Percentiles rank a stretch among this genome's conserved stretches.
Evolutionary conservation across 768 basidiomycete genomes (phyloP).

Genomic region (Cystobasidiopsis lactophilus): DNA sequence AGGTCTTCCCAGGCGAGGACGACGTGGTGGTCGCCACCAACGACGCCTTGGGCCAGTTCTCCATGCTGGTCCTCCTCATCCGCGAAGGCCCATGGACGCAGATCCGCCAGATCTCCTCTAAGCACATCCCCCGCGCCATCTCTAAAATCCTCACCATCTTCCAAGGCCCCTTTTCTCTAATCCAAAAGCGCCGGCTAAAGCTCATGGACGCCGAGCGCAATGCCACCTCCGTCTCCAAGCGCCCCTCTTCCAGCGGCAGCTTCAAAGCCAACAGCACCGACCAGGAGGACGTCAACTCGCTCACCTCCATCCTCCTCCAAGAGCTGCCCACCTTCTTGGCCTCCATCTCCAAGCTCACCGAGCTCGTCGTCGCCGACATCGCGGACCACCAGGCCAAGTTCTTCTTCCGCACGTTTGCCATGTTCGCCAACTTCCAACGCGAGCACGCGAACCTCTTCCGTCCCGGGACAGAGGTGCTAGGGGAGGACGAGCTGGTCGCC

Average conservation of each 20-base stretch:
- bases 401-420: no score
- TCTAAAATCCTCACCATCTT: neutral
- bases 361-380: neutral
- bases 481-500: no score
- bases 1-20: no score
- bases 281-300: neutral
- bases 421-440: no score
- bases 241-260: constrained; percentile 4
- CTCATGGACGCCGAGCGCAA: constrained; percentile 10
- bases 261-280: constrained; percentile 1
- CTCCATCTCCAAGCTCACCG: neutral
- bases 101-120: no score
- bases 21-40: no score
- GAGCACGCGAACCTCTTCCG: no score
- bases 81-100: no score
- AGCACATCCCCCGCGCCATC: no score
- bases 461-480: no score
- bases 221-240: constrained; percentile 1
- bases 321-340: constrained; percentile 19
- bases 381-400: neutral
- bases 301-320: constrained; percentile 16
- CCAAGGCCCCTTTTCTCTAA: constrained; percentile 9
- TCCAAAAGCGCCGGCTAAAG: constrained; percentile 17
- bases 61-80: no score
- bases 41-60: no score